Percentiles rank a stretch among this genome's conserved stretches.
Evolutionary conservation across 176 grass and related monocot species (phyloP).

Genomic region (Hsuehochloa calcarea): DNA sequence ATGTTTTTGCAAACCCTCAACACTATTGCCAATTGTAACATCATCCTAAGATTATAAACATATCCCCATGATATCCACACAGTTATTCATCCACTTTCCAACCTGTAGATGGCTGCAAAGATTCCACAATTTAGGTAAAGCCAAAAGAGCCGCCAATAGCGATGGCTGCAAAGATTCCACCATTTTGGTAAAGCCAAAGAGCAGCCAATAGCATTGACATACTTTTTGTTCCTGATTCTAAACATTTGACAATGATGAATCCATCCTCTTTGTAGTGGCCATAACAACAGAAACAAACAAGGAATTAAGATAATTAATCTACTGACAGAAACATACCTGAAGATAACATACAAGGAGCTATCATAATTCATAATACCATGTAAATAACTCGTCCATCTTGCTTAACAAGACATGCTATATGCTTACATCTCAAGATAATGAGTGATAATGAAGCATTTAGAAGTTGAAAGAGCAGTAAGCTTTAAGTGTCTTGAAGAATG

Average conservation of each 20-base stretch:
- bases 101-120: slow-evolving; percentile 15
- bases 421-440: neutral
- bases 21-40: no score
- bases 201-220: slow-evolving; percentile 7
- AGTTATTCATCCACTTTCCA: neutral
- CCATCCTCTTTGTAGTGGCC: neutral
- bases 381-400: neutral
- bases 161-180: slow-evolving; percentile 3
- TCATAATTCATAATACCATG: neutral
- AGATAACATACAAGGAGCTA: neutral
- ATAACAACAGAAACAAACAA: slow-evolving; percentile 12
- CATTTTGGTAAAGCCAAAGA: slow-evolving; percentile 2
- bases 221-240: neutral
- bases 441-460: neutral
- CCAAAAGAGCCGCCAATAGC: neutral
- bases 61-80: no score
- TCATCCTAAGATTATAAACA: no score
- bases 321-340: slow-evolving; percentile 14
- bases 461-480: slow-evolving; percentile 9
- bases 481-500: slow-evolving; percentile 7
- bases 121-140: slow-evolving; percentile 1
- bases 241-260: neutral
- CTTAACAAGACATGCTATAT: neutral
- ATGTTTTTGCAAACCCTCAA: no score
- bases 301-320: neutral